Conservation (phyloP, 768 basidiomycete species). For the Hericium erinaceus region DNA sequence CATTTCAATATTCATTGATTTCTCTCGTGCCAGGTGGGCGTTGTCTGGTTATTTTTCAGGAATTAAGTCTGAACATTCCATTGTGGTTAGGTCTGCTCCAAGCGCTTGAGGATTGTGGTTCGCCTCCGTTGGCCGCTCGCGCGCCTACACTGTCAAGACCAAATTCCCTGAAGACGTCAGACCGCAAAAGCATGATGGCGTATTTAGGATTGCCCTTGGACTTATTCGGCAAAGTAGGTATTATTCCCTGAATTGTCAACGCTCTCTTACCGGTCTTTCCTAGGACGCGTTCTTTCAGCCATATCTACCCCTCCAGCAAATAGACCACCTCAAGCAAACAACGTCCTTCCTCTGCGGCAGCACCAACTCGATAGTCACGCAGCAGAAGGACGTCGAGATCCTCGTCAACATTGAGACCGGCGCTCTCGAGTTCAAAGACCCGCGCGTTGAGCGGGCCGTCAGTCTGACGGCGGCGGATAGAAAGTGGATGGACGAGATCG, state of each 20-base stretch:
- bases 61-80: neutral
- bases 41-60: neutral
- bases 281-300: constrained; percentile 97
- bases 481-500: constrained; percentile 96
- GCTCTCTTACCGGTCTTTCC: neutral
- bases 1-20: constrained; percentile 95
- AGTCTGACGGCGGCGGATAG: constrained; percentile 86
- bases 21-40: constrained; percentile 78
- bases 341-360: constrained; percentile 88
- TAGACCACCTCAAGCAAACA: constrained; percentile 77
- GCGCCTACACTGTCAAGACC: constrained; percentile 61
- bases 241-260: neutral
- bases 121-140: constrained; percentile 60
- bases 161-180: constrained; percentile 78
- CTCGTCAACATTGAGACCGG: constrained; percentile 87
- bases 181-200: constrained; percentile 82
- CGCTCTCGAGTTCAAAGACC: constrained; percentile 78
- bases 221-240: constrained; percentile 75
- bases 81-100: constrained; percentile 63
- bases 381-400: constrained; percentile 86
- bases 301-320: constrained; percentile 90
- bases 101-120: constrained; percentile 85
- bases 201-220: constrained; percentile 93
- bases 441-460: constrained; percentile 66
- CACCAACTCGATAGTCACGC: constrained; percentile 91